Evolutionary conservation across 495 filamentous ascomycete species (phyloP), one percentile per base, ranked within the genome.

Genomic region (Hyaloscypha finlandica): DNA sequence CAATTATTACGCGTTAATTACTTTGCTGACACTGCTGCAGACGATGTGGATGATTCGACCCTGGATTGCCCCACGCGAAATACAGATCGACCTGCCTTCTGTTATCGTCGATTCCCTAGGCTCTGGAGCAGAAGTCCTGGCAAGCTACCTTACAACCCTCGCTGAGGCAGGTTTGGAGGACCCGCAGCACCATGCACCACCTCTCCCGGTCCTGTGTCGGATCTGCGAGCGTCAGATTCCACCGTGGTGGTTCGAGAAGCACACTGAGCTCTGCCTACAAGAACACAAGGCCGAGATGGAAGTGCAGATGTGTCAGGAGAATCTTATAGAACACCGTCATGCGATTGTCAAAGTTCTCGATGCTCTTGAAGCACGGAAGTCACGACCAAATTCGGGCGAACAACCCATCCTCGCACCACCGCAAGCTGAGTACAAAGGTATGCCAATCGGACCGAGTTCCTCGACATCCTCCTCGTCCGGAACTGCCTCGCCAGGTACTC

Each of bases 191-290:
- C 89, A 93, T 75, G 89, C 93, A n/a, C 92, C 92, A 8, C 96
- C 95, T 2, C 86, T 88, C 6, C 93, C 94, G 1, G 90, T 98
- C 9, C 85, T 99, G 31, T 99, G 95, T 77, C 92, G 95, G 45
- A 98, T 99, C 67, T 99, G 95, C 73, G 95, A 99, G 74, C 92
- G 96, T 55, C 92, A 97, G 68, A 97, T 99, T 52, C 91, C 91
- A n/a, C 93, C 95, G 19, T 99, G 95, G 95, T 98, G 95, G 96
- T 99, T 99, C 71, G 94, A 97, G 77, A 98, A 97, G 77, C 95
- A 99, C 74, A 96, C 95, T 0, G 95, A 99, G 68, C 84, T 97
- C 11, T 99, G 95, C 74, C 81, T 97, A 61, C 92, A 97, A 75
- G 95, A 99, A 75, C 95, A 99, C 76, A 88, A 90, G 55, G 94